Conservation (phyloP, 75 land plant species). For the Cryptomeria japonica region DNA sequence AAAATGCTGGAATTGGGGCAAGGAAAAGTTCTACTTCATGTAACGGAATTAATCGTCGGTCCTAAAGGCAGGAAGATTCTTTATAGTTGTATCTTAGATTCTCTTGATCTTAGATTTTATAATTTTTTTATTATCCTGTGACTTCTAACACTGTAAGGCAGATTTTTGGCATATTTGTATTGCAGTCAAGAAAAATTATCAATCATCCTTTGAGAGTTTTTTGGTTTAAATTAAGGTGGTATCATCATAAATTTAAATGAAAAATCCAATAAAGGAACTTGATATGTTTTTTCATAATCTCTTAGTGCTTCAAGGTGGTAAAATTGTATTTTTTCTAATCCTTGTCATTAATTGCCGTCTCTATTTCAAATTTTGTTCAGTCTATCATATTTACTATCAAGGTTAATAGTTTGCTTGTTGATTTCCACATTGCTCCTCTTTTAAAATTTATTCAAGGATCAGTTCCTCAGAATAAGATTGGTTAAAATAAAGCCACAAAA, state of each 20-base stretch:
- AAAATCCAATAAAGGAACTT: not conserved
- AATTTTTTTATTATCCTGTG: not conserved
- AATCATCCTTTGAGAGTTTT: not conserved
- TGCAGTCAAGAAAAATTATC: not conserved
- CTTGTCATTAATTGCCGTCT: not conserved
- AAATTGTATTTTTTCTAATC: not conserved
- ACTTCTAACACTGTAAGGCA: not conserved
- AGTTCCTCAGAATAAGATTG: not conserved
- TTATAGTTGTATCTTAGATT: not conserved
- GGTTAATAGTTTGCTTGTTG: not conserved
- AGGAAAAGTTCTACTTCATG: conserved; percentile 63
- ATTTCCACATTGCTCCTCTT: too few relatives aligned
- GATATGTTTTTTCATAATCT: not conserved
- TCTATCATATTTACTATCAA: too few relatives aligned
- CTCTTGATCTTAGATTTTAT: not conserved
- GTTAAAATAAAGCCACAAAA: too few relatives aligned
- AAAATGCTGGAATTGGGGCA: conserved; percentile 32
- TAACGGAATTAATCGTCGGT: conserved; percentile 29
- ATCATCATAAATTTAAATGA: not conserved
- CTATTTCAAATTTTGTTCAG: too few relatives aligned
- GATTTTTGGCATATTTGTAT: not conserved
- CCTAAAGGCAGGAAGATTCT: not conserved
- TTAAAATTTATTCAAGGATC: not conserved
- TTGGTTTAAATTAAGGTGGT: not conserved
- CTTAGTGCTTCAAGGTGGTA: not conserved